Evolutionary conservation across 2,329 filamentous ascomycete species (phyloP), one percentile per base, ranked within the genome.

Genomic region (Pestalotiopsis sp.): DNA sequence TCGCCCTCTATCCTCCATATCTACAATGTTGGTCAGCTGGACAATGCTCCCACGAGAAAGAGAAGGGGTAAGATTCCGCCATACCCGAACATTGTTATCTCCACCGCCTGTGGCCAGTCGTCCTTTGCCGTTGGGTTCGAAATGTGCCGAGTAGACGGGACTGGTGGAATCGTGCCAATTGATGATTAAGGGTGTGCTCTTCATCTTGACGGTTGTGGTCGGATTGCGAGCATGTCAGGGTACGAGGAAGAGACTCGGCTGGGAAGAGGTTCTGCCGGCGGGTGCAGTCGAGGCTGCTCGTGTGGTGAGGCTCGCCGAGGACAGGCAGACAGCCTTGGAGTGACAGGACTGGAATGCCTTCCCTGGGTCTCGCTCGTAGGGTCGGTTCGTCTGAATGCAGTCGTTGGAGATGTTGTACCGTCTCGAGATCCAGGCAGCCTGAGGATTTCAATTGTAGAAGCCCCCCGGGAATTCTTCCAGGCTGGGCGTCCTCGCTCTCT

Each of bases 141-240:
- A 99, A 81, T 98, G 95, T 75, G 94, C 94, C 58, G 95, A 98
- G 84, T 98, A 99, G 80, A 99, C 95, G 69, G 96, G 96, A 76
- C 93, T 91, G 83, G 97, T 97, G 79, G 97, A 93, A 81, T 98
- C 93, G 83, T 99, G 97, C 96, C 96, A 99, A 86, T 97, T 94
- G 83, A 99, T 95, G 79, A 98, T 95, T 75, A 99, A 88, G 75
- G 96, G 95, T 78, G 94, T 92, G 79, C 94, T 95, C 88, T 97
- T 98, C 96, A 99, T 99, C 79, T 81, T 85, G 81, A 77, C 77
- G 75, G 71, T 58, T 69, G 66, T 38, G 56, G 12, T n/a, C 27
- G 31, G 68, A n/a, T 9, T 20, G 20, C 17, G 73, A 73, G 71
- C 71, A 75, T 75, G 25, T 62, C 59, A 62, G 13, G 38, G 59